phyloP scores from a whole-genome alignment of 306 rosid species.

The Inga oerstediana region DNA sequence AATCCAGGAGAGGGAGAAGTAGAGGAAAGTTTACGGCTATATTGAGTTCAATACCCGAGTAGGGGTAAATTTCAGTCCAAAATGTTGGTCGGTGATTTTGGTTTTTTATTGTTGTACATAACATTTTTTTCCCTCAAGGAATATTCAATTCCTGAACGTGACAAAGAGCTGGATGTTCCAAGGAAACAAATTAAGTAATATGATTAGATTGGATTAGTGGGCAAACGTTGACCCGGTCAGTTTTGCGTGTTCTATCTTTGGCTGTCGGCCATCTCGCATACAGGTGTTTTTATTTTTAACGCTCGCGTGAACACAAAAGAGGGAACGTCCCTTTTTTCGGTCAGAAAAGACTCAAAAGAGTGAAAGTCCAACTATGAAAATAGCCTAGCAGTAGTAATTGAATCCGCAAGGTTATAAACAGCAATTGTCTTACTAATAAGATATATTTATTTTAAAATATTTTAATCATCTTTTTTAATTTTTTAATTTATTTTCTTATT shows the following conservation, averaged over 20 bases:
- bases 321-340: too few species aligned
- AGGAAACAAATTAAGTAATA: slow-evolving; percentile 9
- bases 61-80: slow-evolving; percentile 46
- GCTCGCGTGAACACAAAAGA: neutral
- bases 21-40: slow-evolving; percentile 44
- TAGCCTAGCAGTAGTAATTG: neutral
- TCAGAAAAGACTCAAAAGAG: neutral
- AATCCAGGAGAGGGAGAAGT: slow-evolving; percentile 41
- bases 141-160: neutral
- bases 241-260: slow-evolving; percentile 4
- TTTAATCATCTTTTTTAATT: too few species aligned
- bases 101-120: slow-evolving; percentile 31
- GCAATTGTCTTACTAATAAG: too few species aligned
- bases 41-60: slow-evolving; percentile 79
- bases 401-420: neutral
- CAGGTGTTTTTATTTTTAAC: slow-evolving; percentile 20
- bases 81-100: slow-evolving; percentile 12
- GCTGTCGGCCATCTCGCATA: slow-evolving; percentile 8
- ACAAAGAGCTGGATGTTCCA: slow-evolving; percentile 23
- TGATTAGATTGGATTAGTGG: neutral
- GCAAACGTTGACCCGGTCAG: slow-evolving; percentile 5
- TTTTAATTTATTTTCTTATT: fast-evolving
- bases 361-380: neutral
- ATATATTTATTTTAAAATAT: too few species aligned
- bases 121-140: neutral